Evolutionary conservation across 2,329 filamentous ascomycete species (phyloP), one percentile per base, ranked within the genome.

Genomic region (Xylaria sp.): DNA sequence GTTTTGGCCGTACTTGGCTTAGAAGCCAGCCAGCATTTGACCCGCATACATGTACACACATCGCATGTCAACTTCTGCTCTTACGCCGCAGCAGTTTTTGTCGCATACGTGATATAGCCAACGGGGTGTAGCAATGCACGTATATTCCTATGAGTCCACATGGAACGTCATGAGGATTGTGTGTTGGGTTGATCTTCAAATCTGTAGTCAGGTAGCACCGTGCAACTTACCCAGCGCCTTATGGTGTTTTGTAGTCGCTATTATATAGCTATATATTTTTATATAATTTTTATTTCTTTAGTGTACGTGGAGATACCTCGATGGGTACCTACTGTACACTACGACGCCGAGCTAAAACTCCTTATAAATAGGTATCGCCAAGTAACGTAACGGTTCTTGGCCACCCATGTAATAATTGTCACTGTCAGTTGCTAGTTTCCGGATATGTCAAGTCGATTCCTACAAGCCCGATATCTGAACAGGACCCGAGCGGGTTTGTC

Each of bases 101-200:
- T 53, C 61, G 54, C 61, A 19, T 15, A 46, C 49, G 23, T 4
- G 43, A 17, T 37, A 8, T 37, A 53, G 3, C 19, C 4, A 15
- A 15, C 25, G 25, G 11, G 28, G 49, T 37, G 28, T 31, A 31
- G 5, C 4, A 4, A 31, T 31, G 43, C 11, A 42, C 49, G 46
- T 25, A 28, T 31, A 25, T 15, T 23, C 14, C 28, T 33, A 25
- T 17, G 23, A 55, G 31, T 42, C 49, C 25, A 42, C 31, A 21
- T 50, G 57, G 2, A 43, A 59, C 50, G 62, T 63, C 63, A 65
- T 61, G 19, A 61, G 63, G 53, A 59, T 63, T 19, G 4, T 38
- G 15, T 40, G 59, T 47, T 54, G 59, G 65, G 62, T 63, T 60
- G 61, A 61, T 61, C 57, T 65, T 54, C 57, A 25, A 49, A 43